Evolutionary conservation across 2,329 filamentous ascomycete species (phyloP).

Genomic region (Ceratocystis ficicola): DNA sequence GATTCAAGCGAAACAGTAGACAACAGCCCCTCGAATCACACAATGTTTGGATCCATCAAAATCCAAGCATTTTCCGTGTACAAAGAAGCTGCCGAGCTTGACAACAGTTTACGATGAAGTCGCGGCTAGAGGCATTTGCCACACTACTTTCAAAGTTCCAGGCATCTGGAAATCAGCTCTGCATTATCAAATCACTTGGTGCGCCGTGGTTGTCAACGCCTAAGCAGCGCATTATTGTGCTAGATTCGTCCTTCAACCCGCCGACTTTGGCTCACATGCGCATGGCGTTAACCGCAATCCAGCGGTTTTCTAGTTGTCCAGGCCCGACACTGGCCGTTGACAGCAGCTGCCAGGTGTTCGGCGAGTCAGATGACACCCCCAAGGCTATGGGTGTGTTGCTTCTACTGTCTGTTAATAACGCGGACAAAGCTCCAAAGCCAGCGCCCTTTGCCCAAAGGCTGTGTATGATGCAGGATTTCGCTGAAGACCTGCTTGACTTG

Average conservation of each 20-base stretch:
- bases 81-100: neutral
- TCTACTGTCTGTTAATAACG: conserved; percentile 51
- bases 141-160: conserved; percentile 12
- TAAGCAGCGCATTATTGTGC: conserved; percentile 37
- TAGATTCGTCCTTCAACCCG: conserved; percentile 59
- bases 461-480: conserved; percentile 59
- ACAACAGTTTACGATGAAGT: neutral
- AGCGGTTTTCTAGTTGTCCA: conserved; percentile 18
- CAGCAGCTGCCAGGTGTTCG: neutral
- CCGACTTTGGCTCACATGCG: conserved; percentile 49
- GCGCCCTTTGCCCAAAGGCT: conserved; percentile 56
- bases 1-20: too few species aligned
- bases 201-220: conserved; percentile 6
- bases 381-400: conserved; percentile 38
- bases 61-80: neutral
- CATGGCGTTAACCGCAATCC: conserved; percentile 42
- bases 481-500: conserved; percentile 37
- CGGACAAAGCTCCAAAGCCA: conserved; percentile 54
- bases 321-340: neutral
- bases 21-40: too few species aligned
- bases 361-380: neutral
- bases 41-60: neutral
- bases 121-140: conserved; percentile 2
- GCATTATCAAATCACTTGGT: conserved; percentile 6
- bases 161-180: conserved; percentile 9